Percentiles rank a stretch among this genome's conserved stretches.
phyloP scores from a whole-genome alignment of 495 filamentous ascomycete species.

The Neurospora intermedia region DNA sequence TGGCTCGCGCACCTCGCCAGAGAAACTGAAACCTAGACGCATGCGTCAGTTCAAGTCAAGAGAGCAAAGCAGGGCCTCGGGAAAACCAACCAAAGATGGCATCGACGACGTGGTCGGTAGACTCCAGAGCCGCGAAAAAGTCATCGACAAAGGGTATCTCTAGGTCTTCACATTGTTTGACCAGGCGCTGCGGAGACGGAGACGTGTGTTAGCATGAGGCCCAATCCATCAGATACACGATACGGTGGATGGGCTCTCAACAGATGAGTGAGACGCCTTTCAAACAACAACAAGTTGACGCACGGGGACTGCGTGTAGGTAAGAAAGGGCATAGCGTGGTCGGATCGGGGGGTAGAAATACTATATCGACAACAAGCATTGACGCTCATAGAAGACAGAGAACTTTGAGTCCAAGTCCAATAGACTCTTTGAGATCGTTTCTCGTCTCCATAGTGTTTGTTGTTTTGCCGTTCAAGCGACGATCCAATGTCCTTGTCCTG shows the following conservation, averaged over 20 bases:
- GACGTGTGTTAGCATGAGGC: slow-evolving; percentile 9
- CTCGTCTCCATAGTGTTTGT: not conserved
- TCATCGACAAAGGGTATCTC: slow-evolving; percentile 77
- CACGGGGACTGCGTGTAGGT: not conserved
- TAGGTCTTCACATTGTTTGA: slow-evolving; percentile 73
- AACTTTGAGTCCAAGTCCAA: not conserved
- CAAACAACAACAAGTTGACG: not conserved
- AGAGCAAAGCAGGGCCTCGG: slow-evolving; percentile 1
- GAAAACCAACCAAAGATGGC: slow-evolving; percentile 69
- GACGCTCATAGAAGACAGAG: not conserved
- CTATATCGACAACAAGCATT: not conserved
- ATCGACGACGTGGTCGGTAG: slow-evolving; percentile 74
- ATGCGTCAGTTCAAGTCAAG: slow-evolving; percentile 2
- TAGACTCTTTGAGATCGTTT: not conserved
- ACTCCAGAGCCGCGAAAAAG: slow-evolving; percentile 53
- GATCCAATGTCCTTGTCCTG: not conserved
- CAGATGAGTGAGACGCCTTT: not conserved
- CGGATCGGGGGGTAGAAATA: not conserved
- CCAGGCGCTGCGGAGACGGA: slow-evolving; percentile 49
- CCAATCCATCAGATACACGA: not conserved
- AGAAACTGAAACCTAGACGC: slow-evolving; percentile 71
- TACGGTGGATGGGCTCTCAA: not conserved
- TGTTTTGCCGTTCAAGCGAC: not conserved
- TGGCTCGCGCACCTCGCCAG: slow-evolving; percentile 82
- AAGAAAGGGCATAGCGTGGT: not conserved